phyloP scores from a whole-genome alignment of 164 flowering plant species.

The Chimonanthus salicifolius region DNA sequence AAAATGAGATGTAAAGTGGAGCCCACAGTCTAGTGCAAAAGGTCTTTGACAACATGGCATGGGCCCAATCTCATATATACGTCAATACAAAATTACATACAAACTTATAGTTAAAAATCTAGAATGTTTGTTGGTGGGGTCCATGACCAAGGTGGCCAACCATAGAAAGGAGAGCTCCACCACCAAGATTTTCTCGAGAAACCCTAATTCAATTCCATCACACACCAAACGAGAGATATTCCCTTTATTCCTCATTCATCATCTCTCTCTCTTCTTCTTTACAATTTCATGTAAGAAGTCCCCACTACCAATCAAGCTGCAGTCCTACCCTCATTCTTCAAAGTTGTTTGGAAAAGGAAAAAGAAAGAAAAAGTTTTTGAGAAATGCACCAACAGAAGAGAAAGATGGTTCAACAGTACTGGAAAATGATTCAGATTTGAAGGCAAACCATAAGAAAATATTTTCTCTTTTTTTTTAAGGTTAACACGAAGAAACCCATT shows the following conservation, averaged over 20 bases:
- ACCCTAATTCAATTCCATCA: conserved; percentile 14
- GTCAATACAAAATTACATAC: conserved; percentile 23
- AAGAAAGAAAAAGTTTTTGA: too few species aligned
- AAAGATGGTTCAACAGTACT: not conserved
- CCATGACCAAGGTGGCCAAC: not conserved
- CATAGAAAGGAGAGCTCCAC: not conserved
- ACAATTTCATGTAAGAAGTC: conserved; percentile 8
- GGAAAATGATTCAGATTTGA: too few species aligned
- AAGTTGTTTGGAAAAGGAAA: too few species aligned
- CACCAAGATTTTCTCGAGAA: conserved; percentile 10
- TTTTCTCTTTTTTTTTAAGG: too few species aligned
- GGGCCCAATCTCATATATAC: conserved; percentile 19
- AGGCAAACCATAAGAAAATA: too few species aligned
- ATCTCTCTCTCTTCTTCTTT: conserved; percentile 29
- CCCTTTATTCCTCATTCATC: conserved; percentile 79
- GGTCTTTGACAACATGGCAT: not conserved
- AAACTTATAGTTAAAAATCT: conserved; percentile 51
- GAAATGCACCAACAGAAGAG: not conserved
- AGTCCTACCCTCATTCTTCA: conserved; percentile 5
- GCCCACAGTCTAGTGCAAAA: too few species aligned
- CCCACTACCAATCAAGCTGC: conserved; percentile 16
- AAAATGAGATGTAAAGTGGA: too few species aligned
- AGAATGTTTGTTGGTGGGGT: conserved; percentile 19
- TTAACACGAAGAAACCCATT: too few species aligned
- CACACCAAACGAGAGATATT: conserved; percentile 63